Percentiles rank a stretch among this genome's conserved stretches.
These are phyloP conservation scores for Colletotrichum abscissum DNA, from an alignment of 2,329 filamentous ascomycete genomes.

Conservation along the genomic window DNA sequence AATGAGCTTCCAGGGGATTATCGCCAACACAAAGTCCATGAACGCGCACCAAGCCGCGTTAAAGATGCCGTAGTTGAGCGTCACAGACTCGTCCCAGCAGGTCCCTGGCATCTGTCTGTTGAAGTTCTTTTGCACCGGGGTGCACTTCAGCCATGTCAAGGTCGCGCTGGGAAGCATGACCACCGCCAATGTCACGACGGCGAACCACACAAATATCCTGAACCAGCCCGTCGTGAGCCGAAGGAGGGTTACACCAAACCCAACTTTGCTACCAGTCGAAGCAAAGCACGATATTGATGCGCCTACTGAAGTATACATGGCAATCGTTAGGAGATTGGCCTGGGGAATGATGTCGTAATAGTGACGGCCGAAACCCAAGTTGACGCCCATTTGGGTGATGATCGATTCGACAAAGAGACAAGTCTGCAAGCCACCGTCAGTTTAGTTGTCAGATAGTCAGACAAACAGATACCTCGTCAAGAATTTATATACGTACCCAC, in stretches of 20 bases:
- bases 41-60: constrained; percentile 31
- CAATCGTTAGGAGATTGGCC: constrained; percentile 20
- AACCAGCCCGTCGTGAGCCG: constrained; percentile 41
- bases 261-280: constrained; percentile 41
- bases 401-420: constrained; percentile 26
- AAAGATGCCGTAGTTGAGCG: constrained; percentile 32
- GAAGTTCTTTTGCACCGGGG: constrained; percentile 40
- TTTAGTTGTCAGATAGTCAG: accelerated
- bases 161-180: constrained; percentile 37
- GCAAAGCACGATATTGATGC: constrained; percentile 30
- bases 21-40: constrained; percentile 42
- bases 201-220: constrained; percentile 41
- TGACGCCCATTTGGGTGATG: constrained; percentile 35
- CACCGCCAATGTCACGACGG: constrained; percentile 38
- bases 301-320: constrained; percentile 18
- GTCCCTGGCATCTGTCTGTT: constrained; percentile 34
- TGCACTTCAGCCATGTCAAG: constrained; percentile 41
- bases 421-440: background rate
- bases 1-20: constrained; percentile 45
- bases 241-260: constrained; percentile 43
- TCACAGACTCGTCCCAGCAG: constrained; percentile 36
- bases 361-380: constrained; percentile 37
- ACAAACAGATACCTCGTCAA: background rate
- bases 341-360: constrained; percentile 23
- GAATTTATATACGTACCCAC: constrained; percentile 40